These are phyloP conservation scores for Globisporangium canariense DNA, from an alignment of 352 stramenopile species.

Conservation along the genomic window DNA sequence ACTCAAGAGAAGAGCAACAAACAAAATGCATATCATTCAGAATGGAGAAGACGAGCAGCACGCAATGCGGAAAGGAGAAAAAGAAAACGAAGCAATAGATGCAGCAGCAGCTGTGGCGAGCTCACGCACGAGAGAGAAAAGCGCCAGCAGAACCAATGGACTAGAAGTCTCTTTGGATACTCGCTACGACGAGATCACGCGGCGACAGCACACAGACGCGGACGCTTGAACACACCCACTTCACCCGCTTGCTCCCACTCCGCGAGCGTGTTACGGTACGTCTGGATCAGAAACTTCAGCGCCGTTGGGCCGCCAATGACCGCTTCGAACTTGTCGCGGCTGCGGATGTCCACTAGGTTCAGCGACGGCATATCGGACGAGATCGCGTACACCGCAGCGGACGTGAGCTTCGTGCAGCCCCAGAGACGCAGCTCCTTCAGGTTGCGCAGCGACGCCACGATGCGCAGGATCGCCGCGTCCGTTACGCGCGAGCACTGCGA, in stretches of 20 bases:
- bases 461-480: constrained; percentile 57
- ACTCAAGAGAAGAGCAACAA: neutral
- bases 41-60: constrained; percentile 5
- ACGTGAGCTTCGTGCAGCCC: constrained; percentile 80
- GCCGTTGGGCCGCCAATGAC: constrained; percentile 72
- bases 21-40: neutral
- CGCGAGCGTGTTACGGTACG: constrained; percentile 55
- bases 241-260: constrained; percentile 73
- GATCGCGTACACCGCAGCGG: constrained; percentile 63
- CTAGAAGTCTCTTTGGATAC: constrained; percentile 1
- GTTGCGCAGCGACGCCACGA: constrained; percentile 47
- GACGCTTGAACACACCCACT: constrained; percentile 71
- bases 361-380: constrained; percentile 60
- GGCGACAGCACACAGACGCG: constrained; percentile 43
- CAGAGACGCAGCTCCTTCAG: constrained; percentile 79
- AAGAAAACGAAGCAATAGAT: constrained; percentile 12
- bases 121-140: constrained; percentile 9
- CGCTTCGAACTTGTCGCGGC: constrained; percentile 67
- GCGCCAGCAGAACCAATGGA: neutral
- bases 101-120: constrained; percentile 11
- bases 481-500: constrained; percentile 82
- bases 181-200: constrained; percentile 28
- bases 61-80: constrained; percentile 14
- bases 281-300: constrained; percentile 81
- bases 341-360: constrained; percentile 71